Base-by-base conservation (phyloP, 2,329 filamentous ascomycete genomes). In the Neofusicoccum kwambonambiense region DNA sequence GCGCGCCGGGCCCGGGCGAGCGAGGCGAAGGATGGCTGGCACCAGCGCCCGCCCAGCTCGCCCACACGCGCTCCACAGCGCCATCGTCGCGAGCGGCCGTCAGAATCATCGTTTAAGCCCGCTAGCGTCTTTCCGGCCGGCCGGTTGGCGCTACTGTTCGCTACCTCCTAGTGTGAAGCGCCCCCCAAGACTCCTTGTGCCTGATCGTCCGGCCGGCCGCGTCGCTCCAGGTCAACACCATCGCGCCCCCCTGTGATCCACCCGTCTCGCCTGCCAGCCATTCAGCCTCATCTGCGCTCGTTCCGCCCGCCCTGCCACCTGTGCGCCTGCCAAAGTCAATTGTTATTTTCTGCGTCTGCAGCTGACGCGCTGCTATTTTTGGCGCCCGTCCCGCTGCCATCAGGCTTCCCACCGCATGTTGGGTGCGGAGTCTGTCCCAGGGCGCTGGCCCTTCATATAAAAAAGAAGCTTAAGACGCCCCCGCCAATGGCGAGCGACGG, bases 401-500 rank as follows among this genome's bases (percentile, higher is more conserved):
- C n/a, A 31, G 50, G n/a, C 50, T 52, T 50, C 15, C 31, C 50
- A 37, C 50, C 17, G 7, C 31, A 37, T 7, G 35, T 31, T 17
- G 35, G 4, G 37, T 15, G 54, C 22, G n/a, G 27, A 47, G 56
- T 19, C 41, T 60, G 56, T 60, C 41, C 56, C 56, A 47, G 11
- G 27, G 27, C 27, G 15, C 41, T 11, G 56, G 56, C 56, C 56
- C 56, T 47, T 58, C 56, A 47, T 47, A 60, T 47, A 31, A 37
- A 22, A 45, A 60, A 60, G 41, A 60, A 60, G 56, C 56, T 60
- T 60, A 60, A 45, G 19, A 45, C 9, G 22, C 39, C 41, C 41
- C 41, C 41, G 41, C 54, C 42, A 58, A 34, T 47, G 56, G 42
- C 27, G n/a, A 37, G 41, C 11, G 12, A n/a, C 41, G 41, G 11